These are phyloP conservation scores for Coprinopsis marcescibilis DNA, from an alignment of 768 basidiomycete species.

Conservation along the genomic window DNA sequence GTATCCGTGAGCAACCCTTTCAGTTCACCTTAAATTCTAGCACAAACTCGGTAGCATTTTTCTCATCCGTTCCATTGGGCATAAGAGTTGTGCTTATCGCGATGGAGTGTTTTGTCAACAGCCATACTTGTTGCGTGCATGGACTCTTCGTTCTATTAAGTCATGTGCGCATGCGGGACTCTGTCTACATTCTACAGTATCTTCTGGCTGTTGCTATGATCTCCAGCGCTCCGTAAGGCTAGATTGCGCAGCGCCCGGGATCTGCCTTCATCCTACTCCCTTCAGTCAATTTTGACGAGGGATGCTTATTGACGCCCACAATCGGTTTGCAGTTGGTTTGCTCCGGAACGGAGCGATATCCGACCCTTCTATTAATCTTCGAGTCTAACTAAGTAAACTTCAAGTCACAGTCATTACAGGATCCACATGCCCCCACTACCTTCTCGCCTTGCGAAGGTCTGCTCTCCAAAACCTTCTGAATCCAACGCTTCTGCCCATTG, in stretches of 20 bases:
- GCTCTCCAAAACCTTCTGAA: background rate
- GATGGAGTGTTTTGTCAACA: too few relatives aligned
- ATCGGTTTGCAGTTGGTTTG: slow-evolving; percentile 13
- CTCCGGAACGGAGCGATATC: background rate
- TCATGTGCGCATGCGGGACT: slow-evolving; percentile 5
- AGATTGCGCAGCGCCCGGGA: slow-evolving; percentile 18
- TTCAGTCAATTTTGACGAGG: background rate
- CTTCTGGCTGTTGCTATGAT: slow-evolving; percentile 12
- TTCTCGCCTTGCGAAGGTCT: background rate
- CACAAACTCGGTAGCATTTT: too few relatives aligned
- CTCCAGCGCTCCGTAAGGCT: slow-evolving; percentile 8
- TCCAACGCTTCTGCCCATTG: background rate
- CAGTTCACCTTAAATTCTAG: too few relatives aligned
- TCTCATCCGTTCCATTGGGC: too few relatives aligned
- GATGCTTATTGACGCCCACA: slow-evolving; percentile 1
- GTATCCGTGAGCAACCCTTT: too few relatives aligned
- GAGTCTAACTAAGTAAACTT: background rate
- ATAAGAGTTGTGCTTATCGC: too few relatives aligned
- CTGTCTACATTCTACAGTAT: slow-evolving; percentile 18
- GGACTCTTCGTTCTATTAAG: slow-evolving; percentile 9
- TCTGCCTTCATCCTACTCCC: too few relatives aligned
- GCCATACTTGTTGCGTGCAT: background rate
- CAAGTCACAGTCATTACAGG: slow-evolving; percentile 1
- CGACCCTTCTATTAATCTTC: slow-evolving; percentile 2
- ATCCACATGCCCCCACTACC: slow-evolving; percentile 3